Evolutionary conservation across 768 basidiomycete species (phyloP).

Genomic region (Pisolithus tinctorius): DNA sequence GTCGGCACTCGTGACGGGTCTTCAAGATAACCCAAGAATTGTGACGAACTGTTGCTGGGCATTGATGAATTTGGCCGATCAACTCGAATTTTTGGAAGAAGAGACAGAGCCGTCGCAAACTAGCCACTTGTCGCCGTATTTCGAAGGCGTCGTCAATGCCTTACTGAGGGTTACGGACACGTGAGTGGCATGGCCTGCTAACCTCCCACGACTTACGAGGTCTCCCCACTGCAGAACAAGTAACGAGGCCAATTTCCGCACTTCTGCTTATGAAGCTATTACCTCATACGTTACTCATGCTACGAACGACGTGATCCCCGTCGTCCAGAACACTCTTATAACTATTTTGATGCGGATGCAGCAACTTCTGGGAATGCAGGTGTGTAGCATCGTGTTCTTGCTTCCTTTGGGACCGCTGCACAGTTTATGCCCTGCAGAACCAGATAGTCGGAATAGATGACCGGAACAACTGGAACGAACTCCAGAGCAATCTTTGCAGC

Average conservation of each 20-base stretch:
- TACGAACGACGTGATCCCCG: slow-evolving; percentile 67
- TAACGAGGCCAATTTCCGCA: slow-evolving; percentile 91
- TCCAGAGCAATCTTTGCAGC: slow-evolving; percentile 92
- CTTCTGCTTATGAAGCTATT: slow-evolving; percentile 94
- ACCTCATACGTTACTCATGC: slow-evolving; percentile 81
- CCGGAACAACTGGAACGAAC: slow-evolving; percentile 97
- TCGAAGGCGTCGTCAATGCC: slow-evolving; percentile 78
- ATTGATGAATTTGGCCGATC: slow-evolving; percentile 91
- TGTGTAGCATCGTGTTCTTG: slow-evolving; percentile 25
- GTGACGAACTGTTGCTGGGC: slow-evolving; percentile 95
- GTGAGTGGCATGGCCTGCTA: slow-evolving; percentile 34
- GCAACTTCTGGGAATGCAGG: slow-evolving; percentile 77
- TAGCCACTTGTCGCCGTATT: slow-evolving; percentile 81
- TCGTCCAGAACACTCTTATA: slow-evolving; percentile 77
- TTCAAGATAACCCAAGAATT: slow-evolving; percentile 78
- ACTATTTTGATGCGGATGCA: slow-evolving; percentile 89
- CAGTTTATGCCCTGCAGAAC: slow-evolving; percentile 41
- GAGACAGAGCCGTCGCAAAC: slow-evolving; percentile 45
- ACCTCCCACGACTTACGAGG: slow-evolving; percentile 8
- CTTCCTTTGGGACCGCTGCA: neutral
- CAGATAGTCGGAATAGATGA: slow-evolving; percentile 95
- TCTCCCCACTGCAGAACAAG: slow-evolving; percentile 40
- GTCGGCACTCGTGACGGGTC: slow-evolving; percentile 72
- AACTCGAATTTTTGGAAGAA: slow-evolving; percentile 68
- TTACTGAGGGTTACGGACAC: slow-evolving; percentile 84